Evolutionary conservation across 805 yeast genomes (phyloP), one percentile per base, ranked within the genome.

Genomic region (Sugiyamaella mastotermitis): DNA sequence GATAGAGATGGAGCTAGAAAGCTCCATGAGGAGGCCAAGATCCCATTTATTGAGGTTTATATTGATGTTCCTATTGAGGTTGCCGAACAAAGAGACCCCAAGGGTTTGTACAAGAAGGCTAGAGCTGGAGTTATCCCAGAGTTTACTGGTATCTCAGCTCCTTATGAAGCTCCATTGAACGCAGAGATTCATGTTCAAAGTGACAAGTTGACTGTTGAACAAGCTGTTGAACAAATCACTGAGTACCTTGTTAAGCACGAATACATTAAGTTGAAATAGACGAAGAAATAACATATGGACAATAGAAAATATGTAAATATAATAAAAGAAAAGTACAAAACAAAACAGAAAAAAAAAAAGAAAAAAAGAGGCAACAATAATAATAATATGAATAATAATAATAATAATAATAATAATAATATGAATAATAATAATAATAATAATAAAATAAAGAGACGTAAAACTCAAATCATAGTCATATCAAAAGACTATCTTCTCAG

Each of bases 21-120:
- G 58, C 68, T 88, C 47, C 97, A 88, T 60, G 76, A 73, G 46
- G 76, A 77, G 43, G 76, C 80, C 48, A 72, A 72, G 29, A 66
- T 90, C 46, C 90, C 94, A 38, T 88, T 88, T 55, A 74, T 88
- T 39, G 97, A 88, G 67, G 94, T 90, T 6, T 87, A 66, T 50
- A 90, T 88, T 25, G 95, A 88, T 60, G 97, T 87, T 31, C 97
- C 97, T 24, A 71, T 90, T 36, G 87, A 81, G 55, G 86, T 90
- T 46, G 97, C 97, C 35, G 97, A 90, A 69, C 74, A 85, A 62
- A 84, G 97, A 67, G 97, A 90, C 62, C 97, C 97, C 47, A 90
- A 90, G 69, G 97, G 97, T 9, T 69, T 90, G 50, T 90, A 90
- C 70, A 87, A 87, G 65, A 90, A 90, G 72, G 97, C 97, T 13